phyloP scores from a whole-genome alignment of 371 early-diverging fungal genomes.

The Rhizopus microsporus region DNA sequence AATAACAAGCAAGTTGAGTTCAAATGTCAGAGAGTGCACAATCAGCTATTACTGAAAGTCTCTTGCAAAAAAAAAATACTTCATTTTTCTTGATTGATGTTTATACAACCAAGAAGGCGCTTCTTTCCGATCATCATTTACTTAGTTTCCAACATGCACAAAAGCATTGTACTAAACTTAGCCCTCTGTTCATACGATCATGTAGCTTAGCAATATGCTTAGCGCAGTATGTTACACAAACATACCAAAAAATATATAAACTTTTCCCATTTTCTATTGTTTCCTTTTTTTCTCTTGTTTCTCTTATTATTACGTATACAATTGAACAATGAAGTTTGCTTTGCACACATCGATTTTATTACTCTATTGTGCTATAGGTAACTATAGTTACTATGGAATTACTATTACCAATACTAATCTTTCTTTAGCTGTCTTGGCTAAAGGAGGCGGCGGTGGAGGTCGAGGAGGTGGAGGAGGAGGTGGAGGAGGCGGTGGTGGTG shows the following conservation, averaged over 20 bases:
- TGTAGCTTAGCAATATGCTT: no score
- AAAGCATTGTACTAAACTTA: no score
- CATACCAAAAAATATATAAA: background rate
- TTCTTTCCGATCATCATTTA: no score
- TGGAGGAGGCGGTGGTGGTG: conserved; percentile 24
- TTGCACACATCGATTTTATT: background rate
- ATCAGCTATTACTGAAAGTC: no score
- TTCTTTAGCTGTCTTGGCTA: background rate
- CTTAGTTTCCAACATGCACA: no score
- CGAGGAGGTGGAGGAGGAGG: conserved; percentile 9
- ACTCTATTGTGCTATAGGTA: background rate
- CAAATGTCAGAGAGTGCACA: no score
- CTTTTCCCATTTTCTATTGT: background rate
- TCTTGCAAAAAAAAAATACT: no score
- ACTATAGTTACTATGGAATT: background rate
- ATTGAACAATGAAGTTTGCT: background rate
- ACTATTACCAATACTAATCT: background rate
- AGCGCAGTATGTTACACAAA: no score
- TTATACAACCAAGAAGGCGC: no score
- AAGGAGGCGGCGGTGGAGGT: conserved; percentile 9
- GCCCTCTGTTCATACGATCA: no score
- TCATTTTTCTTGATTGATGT: no score
- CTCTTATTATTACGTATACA: background rate
- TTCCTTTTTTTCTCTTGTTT: background rate
- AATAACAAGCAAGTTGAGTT: no score